Evolutionary conservation across 306 rosid genomes (phyloP).

Genomic region (Rubus idaeus): DNA sequence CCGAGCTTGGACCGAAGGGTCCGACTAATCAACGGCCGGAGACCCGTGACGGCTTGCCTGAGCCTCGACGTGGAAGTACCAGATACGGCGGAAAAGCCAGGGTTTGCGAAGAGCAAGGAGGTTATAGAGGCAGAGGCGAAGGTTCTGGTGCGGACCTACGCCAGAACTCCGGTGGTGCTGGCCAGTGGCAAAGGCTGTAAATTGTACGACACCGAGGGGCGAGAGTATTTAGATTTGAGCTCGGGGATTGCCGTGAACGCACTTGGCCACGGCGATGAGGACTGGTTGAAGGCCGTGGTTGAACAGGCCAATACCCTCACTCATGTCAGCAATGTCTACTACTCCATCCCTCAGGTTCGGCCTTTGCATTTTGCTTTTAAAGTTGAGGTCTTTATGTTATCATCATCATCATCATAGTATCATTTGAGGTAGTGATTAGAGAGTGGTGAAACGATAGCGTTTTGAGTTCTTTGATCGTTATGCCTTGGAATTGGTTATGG

Average conservation of each 20-base stretch:
- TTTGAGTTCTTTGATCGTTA: not conserved
- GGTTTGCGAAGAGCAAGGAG: conserved; percentile 34
- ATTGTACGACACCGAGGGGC: conserved; percentile 69
- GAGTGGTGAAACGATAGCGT: not conserved
- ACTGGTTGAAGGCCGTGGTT: conserved; percentile 68
- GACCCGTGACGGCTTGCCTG: conserved; percentile 30
- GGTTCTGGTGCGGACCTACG: conserved; percentile 73
- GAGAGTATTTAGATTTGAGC: conserved; percentile 70
- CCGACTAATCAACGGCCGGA: conserved; percentile 8
- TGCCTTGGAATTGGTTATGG: not conserved
- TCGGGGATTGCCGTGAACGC: conserved; percentile 87
- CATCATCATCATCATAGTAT: not conserved
- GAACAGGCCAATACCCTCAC: conserved; percentile 69
- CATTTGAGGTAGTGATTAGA: not conserved
- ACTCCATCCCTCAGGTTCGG: conserved; percentile 79
- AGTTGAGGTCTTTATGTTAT: not conserved
- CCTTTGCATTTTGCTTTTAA: not conserved
- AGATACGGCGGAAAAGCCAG: conserved; percentile 19
- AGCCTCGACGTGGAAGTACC: conserved; percentile 34
- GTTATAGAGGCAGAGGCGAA: conserved; percentile 68
- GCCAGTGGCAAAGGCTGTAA: conserved; percentile 77
- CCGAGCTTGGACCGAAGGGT: not conserved
- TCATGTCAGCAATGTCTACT: conserved; percentile 79
- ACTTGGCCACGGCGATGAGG: conserved; percentile 77
- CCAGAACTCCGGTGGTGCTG: conserved; percentile 72